phyloP scores from a whole-genome alignment of 2,329 filamentous ascomycete genomes.

The Metarhizium humberi region DNA sequence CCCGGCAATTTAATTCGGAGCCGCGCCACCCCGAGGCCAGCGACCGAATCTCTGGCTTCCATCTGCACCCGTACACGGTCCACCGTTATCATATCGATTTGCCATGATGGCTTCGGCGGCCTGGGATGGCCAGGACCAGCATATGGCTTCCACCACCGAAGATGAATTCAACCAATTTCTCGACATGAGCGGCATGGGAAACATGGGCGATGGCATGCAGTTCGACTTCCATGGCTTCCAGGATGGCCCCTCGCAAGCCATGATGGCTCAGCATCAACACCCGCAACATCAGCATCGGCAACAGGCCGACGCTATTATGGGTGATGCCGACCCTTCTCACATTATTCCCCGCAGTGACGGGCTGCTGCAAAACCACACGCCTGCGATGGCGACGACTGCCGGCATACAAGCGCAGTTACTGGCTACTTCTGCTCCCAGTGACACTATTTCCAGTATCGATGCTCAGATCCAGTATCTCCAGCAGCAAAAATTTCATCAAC shows the following conservation, averaged over 20 bases:
- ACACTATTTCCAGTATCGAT: slow-evolving; percentile 50
- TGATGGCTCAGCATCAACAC: slow-evolving; percentile 22
- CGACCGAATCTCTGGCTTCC: background rate
- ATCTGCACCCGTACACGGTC: background rate
- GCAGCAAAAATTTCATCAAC: slow-evolving; percentile 52
- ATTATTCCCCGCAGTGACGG: slow-evolving; percentile 20
- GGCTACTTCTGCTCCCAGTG: slow-evolving; percentile 29
- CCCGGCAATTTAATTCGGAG: background rate
- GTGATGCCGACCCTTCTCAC: slow-evolving; percentile 19
- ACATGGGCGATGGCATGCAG: slow-evolving; percentile 42
- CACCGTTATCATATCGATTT: background rate
- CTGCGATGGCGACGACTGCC: slow-evolving; percentile 36
- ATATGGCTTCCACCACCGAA: slow-evolving; percentile 38
- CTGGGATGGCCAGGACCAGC: slow-evolving; percentile 50
- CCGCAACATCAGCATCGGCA: slow-evolving; percentile 15
- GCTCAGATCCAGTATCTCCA: slow-evolving; percentile 58
- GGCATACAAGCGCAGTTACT: slow-evolving; percentile 37
- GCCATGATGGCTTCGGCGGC: slow-evolving; percentile 42
- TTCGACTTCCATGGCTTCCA: slow-evolving; percentile 53
- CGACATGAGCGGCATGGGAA: slow-evolving; percentile 48
- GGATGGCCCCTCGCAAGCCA: slow-evolving; percentile 23
- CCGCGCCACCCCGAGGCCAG: background rate
- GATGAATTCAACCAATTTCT: slow-evolving; percentile 58
- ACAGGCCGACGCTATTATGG: slow-evolving; percentile 26
- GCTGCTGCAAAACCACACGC: slow-evolving; percentile 35